These are phyloP conservation scores for Boletus sp. DNA, from an alignment of 768 basidiomycete genomes.

Conservation along the genomic window DNA sequence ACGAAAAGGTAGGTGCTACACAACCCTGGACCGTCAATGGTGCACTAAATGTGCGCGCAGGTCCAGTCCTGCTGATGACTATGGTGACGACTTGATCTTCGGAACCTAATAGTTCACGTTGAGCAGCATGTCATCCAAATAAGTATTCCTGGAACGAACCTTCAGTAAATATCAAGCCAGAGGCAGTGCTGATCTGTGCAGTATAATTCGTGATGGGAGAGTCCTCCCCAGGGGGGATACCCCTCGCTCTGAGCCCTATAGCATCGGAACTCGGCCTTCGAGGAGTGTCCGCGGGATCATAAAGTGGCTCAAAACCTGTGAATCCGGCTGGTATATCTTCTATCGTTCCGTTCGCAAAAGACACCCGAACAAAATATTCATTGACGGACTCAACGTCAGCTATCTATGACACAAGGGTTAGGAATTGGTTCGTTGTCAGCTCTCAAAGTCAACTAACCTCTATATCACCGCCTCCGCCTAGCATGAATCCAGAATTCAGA, in stretches of 20 bases:
- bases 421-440: neutral
- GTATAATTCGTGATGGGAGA: neutral
- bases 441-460: neutral
- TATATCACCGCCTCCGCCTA: neutral
- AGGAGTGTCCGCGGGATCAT: neutral
- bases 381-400: neutral
- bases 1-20: neutral
- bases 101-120: neutral
- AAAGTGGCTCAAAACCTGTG: conserved; percentile 6
- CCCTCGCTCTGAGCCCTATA: neutral
- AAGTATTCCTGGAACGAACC: neutral
- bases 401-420: neutral
- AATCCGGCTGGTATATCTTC: conserved; percentile 7
- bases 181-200: neutral
- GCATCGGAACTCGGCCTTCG: neutral
- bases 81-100: neutral
- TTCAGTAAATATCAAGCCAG: neutral
- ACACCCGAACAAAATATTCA: conserved; percentile 9
- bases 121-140: neutral
- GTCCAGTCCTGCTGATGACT: neutral
- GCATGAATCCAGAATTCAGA: too few species aligned
- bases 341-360: conserved; percentile 1
- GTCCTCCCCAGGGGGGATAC: neutral
- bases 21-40: neutral
- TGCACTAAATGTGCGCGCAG: neutral